These are phyloP conservation scores for Ogataea angusta DNA, from an alignment of 805 yeast species.

Conservation along the genomic window DNA sequence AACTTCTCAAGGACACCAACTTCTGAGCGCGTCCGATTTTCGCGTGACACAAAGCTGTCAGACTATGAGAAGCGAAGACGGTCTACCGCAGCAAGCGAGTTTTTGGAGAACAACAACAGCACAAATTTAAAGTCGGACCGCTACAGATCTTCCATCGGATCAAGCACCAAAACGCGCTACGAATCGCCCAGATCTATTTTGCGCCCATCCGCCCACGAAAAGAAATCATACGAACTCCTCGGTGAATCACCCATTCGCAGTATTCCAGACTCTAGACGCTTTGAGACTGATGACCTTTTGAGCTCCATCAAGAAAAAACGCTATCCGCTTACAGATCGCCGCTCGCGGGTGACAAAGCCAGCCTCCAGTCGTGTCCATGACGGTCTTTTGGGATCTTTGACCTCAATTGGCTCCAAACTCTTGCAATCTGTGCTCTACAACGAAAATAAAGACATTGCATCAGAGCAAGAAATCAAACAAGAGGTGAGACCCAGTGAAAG, in stretches of 20 bases:
- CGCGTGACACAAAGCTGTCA: conserved; percentile 18
- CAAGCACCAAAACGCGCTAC: conserved; percentile 1
- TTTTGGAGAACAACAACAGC: conserved; percentile 5
- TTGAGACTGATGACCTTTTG: conserved; percentile 21
- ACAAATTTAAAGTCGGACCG: neutral
- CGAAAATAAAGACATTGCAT: conserved; percentile 13
- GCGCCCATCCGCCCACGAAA: conserved; percentile 7
- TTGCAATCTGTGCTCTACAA: conserved; percentile 29
- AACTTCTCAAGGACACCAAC: conserved; percentile 2
- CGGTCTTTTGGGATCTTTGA: conserved; percentile 26
- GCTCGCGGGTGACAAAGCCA: conserved; percentile 5
- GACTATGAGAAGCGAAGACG: conserved; percentile 18
- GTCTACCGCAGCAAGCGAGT: conserved; percentile 14
- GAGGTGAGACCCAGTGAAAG: neutral
- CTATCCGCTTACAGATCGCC: conserved; percentile 6
- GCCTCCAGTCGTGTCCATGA: conserved; percentile 7
- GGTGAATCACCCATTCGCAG: conserved; percentile 29
- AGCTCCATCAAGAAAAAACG: conserved; percentile 18
- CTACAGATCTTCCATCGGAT: neutral
- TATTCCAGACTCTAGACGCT: conserved; percentile 12
- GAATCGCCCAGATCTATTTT: conserved; percentile 16
- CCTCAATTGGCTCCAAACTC: conserved; percentile 28
- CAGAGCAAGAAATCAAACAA: neutral
- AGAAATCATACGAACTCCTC: conserved; percentile 25
- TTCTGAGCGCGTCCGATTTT: conserved; percentile 17